Evolutionary conservation across 768 basidiomycete genomes (phyloP), one percentile per base, ranked within the genome.

Genomic region (Phaffia tasmanica): DNA sequence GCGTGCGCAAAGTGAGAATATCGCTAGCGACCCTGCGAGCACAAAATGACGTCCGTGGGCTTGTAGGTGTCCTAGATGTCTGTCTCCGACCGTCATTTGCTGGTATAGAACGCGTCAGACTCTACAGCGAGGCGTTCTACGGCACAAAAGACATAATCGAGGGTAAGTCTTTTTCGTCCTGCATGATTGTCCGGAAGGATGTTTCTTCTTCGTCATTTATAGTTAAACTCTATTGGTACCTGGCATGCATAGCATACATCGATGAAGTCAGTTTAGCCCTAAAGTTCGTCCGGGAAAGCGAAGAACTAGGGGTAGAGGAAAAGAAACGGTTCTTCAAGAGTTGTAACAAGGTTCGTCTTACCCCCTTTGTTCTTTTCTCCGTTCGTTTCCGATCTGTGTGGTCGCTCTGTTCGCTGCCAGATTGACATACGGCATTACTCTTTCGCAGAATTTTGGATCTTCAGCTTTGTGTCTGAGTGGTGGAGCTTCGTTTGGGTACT

Each of bases 401-500:
- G 9, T 16, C 15, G 58, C 14, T 42, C 27, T 32, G 49, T 27
- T 53, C 46, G 27, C 5, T 25, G 2, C n/a, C n/a, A 27, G n/a
- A 16, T 55, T 46, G 32, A 42, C 23, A n/a, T 29, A 1, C 25
- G 9, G 7, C 46, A 14, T 57, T 11, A 19, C 3, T 65, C 19
- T 15, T n/a, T 46, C 46, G 16, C 66, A 67, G 57, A 93, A 95
- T 77, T 81, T 93, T 15, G 94, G 94, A 27, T 84, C 87, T 3
- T 87, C 88, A 50, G 94, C 95, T 0, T 78, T 99, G 5, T 98
- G 94, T 76, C 81, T 99, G 15, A 91, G 88, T n/a, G 95, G 95
- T 19, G 94, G 95, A 7, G 95, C 89, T 9, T 85, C 86, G 0
- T 94, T 97, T 74, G 92, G 91, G 11, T 95, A 94, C 74, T 97